phyloP scores from a whole-genome alignment of 306 rosid genomes.

The Elaeagnus macrophylla region DNA sequence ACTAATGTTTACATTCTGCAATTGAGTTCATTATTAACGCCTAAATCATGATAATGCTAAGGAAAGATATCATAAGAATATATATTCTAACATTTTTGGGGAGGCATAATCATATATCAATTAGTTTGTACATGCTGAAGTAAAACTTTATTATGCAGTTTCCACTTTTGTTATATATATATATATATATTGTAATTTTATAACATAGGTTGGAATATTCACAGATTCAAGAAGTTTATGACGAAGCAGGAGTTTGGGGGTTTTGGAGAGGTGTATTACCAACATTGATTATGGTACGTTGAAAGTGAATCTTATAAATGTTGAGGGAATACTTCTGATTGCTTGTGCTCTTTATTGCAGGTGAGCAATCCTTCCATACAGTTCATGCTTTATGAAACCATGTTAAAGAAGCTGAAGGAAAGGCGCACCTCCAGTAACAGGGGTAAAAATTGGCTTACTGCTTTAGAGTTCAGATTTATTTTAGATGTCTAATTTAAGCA shows the following conservation, averaged over 20 bases:
- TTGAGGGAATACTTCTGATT: conserved; percentile 28
- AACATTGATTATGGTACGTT: conserved; percentile 80
- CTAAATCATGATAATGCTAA: too few relatives aligned
- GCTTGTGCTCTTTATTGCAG: conserved; percentile 39
- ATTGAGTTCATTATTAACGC: too few relatives aligned
- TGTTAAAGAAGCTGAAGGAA: conserved; percentile 62
- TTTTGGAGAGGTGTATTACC: conserved; percentile 97
- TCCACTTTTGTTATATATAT: too few relatives aligned
- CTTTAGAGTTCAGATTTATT: conserved; percentile 56
- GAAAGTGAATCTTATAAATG: conserved; percentile 22
- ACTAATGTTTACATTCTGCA: too few relatives aligned
- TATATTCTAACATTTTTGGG: too few relatives aligned
- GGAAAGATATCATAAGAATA: too few relatives aligned
- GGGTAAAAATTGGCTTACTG: conserved; percentile 44
- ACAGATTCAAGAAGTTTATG: conserved; percentile 78
- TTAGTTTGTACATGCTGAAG: too few relatives aligned
- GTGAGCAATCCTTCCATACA: conserved; percentile 97
- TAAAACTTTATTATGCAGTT: not conserved
- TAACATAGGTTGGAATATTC: not conserved
- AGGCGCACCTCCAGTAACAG: conserved; percentile 35
- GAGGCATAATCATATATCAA: too few relatives aligned
- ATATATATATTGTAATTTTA: too few relatives aligned
- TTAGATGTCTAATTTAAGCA: too few relatives aligned
- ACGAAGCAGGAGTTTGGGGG: conserved; percentile 69
- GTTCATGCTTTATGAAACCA: conserved; percentile 91